A percentile compares a stretch with the other conserved stretches of the same genome.
Conservation (phyloP, 2,329 filamentous ascomycete species). For the Verticillium tricorpus region DNA sequence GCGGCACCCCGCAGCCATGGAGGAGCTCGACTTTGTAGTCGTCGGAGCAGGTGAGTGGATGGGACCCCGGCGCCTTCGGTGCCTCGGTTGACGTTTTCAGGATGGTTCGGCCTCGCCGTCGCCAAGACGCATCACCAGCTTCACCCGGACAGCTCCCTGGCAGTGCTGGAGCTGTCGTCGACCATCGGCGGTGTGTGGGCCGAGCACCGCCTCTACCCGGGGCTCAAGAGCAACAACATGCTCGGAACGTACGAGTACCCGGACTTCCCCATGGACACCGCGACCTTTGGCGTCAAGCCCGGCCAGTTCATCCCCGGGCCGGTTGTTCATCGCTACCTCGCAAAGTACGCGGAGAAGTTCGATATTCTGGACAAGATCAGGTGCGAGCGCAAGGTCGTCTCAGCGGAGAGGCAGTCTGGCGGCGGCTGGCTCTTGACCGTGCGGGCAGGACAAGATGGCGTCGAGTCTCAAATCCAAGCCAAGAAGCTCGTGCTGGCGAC, state of each 20-base stretch:
- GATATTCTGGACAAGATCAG: slow-evolving; percentile 35
- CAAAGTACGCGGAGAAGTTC: slow-evolving; percentile 37
- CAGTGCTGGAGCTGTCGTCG: slow-evolving; percentile 52
- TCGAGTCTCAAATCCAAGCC: slow-evolving; percentile 26
- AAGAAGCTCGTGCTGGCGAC: slow-evolving; percentile 50
- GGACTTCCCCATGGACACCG: slow-evolving; percentile 65
- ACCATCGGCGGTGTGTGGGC: slow-evolving; percentile 69
- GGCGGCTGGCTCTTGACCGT: slow-evolving; percentile 40
- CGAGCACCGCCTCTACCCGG: slow-evolving; percentile 60
- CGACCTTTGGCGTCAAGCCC: slow-evolving; percentile 41
- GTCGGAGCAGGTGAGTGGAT: slow-evolving; percentile 46
- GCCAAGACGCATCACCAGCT: slow-evolving; percentile 58
- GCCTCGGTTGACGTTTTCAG: slow-evolving; percentile 16
- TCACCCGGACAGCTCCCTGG: slow-evolving; percentile 51
- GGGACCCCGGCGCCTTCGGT: background rate
- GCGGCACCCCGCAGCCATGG: slow-evolving; percentile 23
- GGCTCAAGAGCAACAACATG: slow-evolving; percentile 70
- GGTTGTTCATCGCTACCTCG: slow-evolving; percentile 43
- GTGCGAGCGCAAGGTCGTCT: slow-evolving; percentile 31
- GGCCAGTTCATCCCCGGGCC: slow-evolving; percentile 43
- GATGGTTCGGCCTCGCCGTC: slow-evolving; percentile 52
- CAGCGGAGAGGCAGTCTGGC: slow-evolving; percentile 34
- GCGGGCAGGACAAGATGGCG: slow-evolving; percentile 4
- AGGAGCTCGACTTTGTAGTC: slow-evolving; percentile 41
- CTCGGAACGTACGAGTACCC: slow-evolving; percentile 68